Conservation (phyloP, 176 grass and related monocot genomes). For the Triticum dicoccoides region DNA sequence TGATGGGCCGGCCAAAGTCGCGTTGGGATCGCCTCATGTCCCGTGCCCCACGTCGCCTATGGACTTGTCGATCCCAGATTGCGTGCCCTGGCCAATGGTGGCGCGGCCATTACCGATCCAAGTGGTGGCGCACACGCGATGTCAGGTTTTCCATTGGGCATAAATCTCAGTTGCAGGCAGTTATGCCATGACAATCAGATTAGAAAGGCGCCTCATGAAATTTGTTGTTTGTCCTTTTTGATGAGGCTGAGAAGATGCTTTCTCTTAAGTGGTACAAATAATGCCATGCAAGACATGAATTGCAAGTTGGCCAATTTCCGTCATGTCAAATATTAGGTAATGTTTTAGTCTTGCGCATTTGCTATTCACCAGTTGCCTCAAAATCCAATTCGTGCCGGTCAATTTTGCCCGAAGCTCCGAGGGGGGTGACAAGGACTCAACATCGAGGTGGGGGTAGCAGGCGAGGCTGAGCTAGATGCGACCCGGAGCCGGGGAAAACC, state of each 20-base stretch:
- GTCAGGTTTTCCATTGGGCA: not conserved
- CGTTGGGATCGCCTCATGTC: slow-evolving; percentile 23
- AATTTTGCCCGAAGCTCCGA: too few species aligned
- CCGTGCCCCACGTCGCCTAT: slow-evolving; percentile 6
- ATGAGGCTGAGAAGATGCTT: not conserved
- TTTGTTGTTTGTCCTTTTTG: slow-evolving; percentile 1
- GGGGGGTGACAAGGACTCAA: too few species aligned
- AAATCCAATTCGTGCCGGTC: too few species aligned
- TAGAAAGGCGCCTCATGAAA: not conserved
- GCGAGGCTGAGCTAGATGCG: too few species aligned
- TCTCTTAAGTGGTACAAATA: slow-evolving; percentile 13
- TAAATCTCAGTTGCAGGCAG: slow-evolving; percentile 1
- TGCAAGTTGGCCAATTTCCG: not conserved
- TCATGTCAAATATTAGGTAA: not conserved
- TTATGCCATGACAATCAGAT: slow-evolving; percentile 10
- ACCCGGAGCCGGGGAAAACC: too few species aligned
- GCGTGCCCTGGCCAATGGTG: slow-evolving; percentile 1
- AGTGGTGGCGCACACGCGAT: not conserved
- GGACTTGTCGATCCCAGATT: slow-evolving; percentile 37
- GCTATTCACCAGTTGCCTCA: too few species aligned
- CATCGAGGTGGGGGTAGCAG: too few species aligned
- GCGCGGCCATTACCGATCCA: slow-evolving; percentile 21
- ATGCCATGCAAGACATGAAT: not conserved
- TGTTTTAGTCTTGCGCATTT: too few species aligned
- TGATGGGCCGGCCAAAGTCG: slow-evolving; percentile 9